These are phyloP conservation scores for Pelargonium hybrid DNA, from an alignment of 441 rosid species.

Conservation along the genomic window DNA sequence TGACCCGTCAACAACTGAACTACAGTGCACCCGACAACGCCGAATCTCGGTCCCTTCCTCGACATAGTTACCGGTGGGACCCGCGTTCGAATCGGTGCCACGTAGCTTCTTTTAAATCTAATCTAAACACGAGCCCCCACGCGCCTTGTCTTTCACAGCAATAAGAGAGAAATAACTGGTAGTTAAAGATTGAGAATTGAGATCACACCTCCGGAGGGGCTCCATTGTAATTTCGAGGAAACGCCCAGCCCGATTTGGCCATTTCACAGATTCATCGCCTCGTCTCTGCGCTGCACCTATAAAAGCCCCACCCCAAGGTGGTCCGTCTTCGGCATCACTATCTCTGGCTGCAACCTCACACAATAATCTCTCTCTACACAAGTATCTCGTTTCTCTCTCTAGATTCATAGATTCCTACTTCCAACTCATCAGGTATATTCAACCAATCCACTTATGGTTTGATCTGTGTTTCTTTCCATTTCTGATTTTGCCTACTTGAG, in stretches of 20 bases:
- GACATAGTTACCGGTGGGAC: background rate
- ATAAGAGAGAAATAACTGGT: background rate
- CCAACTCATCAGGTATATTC: background rate
- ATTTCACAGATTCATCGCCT: background rate
- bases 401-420: background rate
- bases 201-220: background rate
- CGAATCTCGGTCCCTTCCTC: background rate
- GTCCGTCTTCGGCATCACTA: background rate
- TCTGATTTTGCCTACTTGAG: no score
- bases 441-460: background rate
- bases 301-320: background rate
- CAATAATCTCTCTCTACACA: background rate
- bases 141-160: background rate
- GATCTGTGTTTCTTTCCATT: background rate
- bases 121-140: background rate
- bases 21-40: background rate
- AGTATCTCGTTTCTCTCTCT: conserved; percentile 1
- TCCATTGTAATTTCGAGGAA: background rate
- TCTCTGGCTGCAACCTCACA: background rate
- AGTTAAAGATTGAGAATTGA: background rate
- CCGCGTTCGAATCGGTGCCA: background rate
- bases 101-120: background rate
- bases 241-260: background rate
- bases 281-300: background rate
- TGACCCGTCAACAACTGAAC: background rate